Evolutionary conservation across 192 early-diverging fungal genomes (phyloP).

Genomic region (Funneliformis geosporum): DNA sequence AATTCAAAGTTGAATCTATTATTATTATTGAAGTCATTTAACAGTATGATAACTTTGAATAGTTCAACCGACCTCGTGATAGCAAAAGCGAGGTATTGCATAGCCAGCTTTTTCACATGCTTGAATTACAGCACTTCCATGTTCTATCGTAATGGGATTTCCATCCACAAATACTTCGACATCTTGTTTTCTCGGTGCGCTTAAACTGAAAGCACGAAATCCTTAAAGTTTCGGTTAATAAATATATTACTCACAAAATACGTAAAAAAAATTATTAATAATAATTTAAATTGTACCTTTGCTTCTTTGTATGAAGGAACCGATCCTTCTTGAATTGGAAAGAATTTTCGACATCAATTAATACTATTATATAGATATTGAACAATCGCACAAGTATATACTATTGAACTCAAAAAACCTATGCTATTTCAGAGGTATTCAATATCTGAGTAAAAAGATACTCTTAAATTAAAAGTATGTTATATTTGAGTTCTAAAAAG

Average conservation of each 20-base stretch:
- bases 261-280: not conserved
- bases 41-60: not conserved
- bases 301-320: not conserved
- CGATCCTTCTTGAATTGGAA: not conserved
- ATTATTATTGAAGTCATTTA: not conserved
- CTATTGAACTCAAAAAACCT: too few species aligned
- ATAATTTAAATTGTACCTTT: not conserved
- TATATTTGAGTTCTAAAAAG: too few species aligned
- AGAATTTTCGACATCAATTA: not conserved
- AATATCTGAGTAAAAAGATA: too few species aligned
- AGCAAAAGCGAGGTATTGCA: slow-evolving; percentile 79
- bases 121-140: slow-evolving; percentile 94
- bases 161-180: slow-evolving; percentile 91
- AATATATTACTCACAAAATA: not conserved
- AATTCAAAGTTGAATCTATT: slow-evolving; percentile 43
- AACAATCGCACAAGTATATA: too few species aligned
- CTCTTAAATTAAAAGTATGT: too few species aligned
- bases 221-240: not conserved
- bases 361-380: too few species aligned
- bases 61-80: slow-evolving; percentile 42
- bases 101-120: slow-evolving; percentile 96
- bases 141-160: slow-evolving; percentile 85
- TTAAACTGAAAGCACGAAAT: not conserved
- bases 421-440: too few species aligned
- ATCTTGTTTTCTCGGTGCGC: slow-evolving; percentile 54